Percentiles rank a stretch among this genome's conserved stretches.
Conservation (phyloP, 441 rosid genomes). For the Populus hybrid region DNA sequence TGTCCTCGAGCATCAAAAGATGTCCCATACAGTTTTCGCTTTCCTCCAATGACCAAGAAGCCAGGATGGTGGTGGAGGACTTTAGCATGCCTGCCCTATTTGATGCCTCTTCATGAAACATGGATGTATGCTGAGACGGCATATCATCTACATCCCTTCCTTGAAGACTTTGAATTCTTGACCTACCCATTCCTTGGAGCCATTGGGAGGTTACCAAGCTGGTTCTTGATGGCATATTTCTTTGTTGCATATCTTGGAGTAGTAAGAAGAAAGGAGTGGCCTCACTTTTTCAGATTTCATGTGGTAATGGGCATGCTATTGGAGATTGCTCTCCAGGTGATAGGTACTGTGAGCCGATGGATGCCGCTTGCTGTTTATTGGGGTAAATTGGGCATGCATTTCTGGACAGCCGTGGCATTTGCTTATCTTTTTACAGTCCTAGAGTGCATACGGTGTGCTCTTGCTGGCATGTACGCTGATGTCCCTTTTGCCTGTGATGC, state of each 20-base stretch:
- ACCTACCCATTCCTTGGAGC: conserved; percentile 75
- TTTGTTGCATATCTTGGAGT: conserved; percentile 68
- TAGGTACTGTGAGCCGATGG: conserved; percentile 68
- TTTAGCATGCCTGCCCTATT: conserved; percentile 73
- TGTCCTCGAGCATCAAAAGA: conserved; percentile 67
- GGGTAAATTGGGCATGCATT: conserved; percentile 89
- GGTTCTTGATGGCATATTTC: conserved; percentile 80
- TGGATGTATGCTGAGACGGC: conserved; percentile 97
- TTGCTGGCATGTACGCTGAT: conserved; percentile 80
- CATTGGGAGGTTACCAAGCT: conserved; percentile 59
- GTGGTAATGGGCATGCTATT: conserved; percentile 75
- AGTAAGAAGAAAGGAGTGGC: conserved; percentile 84
- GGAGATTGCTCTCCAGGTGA: conserved; percentile 73
- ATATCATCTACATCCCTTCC: conserved; percentile 70
- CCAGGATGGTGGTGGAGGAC: conserved; percentile 93
- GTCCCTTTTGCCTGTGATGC: conserved; percentile 73
- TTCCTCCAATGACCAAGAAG: conserved; percentile 79
- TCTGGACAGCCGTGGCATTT: conserved; percentile 74
- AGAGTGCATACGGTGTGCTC: conserved; percentile 75
- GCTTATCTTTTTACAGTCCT: conserved; percentile 68
- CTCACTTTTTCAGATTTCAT: conserved; percentile 84
- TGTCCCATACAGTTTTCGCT: conserved; percentile 56
- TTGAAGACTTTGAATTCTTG: conserved; percentile 64
- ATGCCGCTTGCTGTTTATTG: conserved; percentile 65
- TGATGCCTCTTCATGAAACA: conserved; percentile 89